phyloP scores from a whole-genome alignment of 306 rosid genomes.

The Abrus pulchellus region DNA sequence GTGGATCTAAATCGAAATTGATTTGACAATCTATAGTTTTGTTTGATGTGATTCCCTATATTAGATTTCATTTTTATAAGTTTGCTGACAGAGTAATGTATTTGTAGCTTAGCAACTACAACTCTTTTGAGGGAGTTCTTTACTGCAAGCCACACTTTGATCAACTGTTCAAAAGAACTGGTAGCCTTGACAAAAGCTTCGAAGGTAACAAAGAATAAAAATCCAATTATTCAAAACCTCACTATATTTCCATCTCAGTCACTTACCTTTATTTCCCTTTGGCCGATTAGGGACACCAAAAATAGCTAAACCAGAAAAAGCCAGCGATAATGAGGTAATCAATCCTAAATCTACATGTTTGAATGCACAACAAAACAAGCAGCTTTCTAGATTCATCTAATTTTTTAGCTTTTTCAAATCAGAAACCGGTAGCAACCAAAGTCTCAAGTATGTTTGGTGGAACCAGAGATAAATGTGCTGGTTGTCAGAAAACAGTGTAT shows the following conservation, averaged over 20 bases:
- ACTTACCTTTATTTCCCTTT: constrained; percentile 27
- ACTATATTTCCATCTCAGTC: neutral
- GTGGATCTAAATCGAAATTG: constrained; percentile 41
- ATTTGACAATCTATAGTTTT: constrained; percentile 14
- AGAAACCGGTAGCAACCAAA: constrained; percentile 73
- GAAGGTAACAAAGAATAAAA: constrained; percentile 63
- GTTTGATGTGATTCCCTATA: neutral
- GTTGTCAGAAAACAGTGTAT: constrained; percentile 83
- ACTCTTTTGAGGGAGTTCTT: constrained; percentile 91
- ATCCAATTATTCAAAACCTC: neutral
- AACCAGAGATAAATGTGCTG: constrained; percentile 86
- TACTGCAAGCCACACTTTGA: constrained; percentile 93
- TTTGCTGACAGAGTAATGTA: constrained; percentile 37
- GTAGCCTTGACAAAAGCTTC: constrained; percentile 91
- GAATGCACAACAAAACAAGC: neutral
- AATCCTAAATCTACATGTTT: constrained; percentile 18
- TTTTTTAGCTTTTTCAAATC: constrained; percentile 33
- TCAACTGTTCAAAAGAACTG: constrained; percentile 88
- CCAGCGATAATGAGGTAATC: constrained; percentile 68
- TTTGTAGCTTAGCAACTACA: constrained; percentile 91
- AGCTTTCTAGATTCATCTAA: constrained; percentile 29
- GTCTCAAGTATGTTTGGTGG: constrained; percentile 80
- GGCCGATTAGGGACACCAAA: constrained; percentile 83
- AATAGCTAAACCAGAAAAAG: constrained; percentile 77
- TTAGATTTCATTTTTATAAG: constrained; percentile 3